These are phyloP conservation scores for Eucalyptus victrix DNA, from an alignment of 345 rosid genomes.

Conservation along the genomic window DNA sequence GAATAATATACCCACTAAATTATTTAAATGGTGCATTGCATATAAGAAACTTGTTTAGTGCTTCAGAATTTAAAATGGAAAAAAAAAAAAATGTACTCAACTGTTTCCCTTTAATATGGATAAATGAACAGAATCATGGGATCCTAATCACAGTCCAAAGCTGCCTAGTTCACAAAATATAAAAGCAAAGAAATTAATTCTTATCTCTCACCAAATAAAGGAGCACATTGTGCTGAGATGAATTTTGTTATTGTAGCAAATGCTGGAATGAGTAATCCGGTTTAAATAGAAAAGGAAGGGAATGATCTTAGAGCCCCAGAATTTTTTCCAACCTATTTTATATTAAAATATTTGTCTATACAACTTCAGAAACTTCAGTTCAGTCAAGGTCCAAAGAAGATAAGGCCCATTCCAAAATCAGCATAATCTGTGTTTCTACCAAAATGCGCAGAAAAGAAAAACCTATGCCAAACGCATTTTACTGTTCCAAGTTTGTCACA, in stretches of 20 bases:
- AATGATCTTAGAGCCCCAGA: not conserved
- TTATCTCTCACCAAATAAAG: not conserved
- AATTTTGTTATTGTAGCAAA: not conserved
- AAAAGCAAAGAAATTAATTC: not conserved
- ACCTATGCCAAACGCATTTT: not conserved
- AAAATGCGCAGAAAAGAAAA: not conserved
- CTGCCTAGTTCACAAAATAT: not conserved
- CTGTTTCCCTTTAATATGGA: not conserved
- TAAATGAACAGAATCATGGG: not conserved
- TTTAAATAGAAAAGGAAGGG: not conserved
- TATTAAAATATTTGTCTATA: not conserved
- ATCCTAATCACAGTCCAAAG: not conserved
- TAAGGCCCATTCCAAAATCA: not conserved
- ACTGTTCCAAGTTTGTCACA: not conserved
- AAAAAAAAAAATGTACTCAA: not conserved
- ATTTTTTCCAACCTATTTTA: not conserved
- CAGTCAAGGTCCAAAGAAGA: not conserved
- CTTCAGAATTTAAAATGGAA: not conserved
- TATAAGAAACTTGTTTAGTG: not conserved
- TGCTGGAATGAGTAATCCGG: not conserved
- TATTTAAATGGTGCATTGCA: not conserved
- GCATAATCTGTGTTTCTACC: not conserved
- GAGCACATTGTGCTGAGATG: not conserved
- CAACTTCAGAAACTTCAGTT: not conserved
- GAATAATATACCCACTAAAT: not conserved